These are phyloP conservation scores for Phytophthora crassamura DNA, from an alignment of 352 stramenopile species.

Conservation along the genomic window DNA sequence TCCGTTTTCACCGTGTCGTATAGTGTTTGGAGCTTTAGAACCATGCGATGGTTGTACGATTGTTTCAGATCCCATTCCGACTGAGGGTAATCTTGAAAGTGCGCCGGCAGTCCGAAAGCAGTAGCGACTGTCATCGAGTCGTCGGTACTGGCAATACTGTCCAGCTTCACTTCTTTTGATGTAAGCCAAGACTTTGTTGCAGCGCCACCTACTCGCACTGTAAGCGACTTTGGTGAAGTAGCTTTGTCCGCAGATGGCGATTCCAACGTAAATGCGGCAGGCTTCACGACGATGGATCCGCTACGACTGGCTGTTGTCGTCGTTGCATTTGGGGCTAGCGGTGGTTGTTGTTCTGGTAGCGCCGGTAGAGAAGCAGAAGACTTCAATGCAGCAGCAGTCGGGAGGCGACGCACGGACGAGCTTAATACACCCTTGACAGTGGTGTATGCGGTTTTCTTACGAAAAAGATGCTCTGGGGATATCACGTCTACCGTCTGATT, in stretches of 20 bases:
- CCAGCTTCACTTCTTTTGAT: conserved; percentile 34
- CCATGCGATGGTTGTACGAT: conserved; percentile 80
- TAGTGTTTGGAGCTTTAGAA: conserved; percentile 79
- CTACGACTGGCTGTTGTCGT: background rate
- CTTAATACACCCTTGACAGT: conserved; percentile 65
- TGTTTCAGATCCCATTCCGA: conserved; percentile 79
- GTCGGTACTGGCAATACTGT: conserved; percentile 30
- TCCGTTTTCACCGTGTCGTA: conserved; percentile 74
- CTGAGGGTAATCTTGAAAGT: conserved; percentile 84
- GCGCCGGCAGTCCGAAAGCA: conserved; percentile 67
- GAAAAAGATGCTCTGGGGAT: conserved; percentile 67
- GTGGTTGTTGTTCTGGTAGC: conserved; percentile 27
- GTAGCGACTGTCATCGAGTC: conserved; percentile 40
- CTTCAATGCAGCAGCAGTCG: conserved; percentile 37
- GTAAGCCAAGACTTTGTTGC: conserved; percentile 8
- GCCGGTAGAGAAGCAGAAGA: conserved; percentile 41
- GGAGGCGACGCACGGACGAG: conserved; percentile 60
- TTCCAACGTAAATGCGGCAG: background rate
- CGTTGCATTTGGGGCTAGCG: background rate
- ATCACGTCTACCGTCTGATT: conserved; percentile 65
- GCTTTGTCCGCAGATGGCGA: conserved; percentile 1
- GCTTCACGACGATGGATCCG: conserved; percentile 6
- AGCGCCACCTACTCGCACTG: background rate
- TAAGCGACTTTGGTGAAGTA: background rate
- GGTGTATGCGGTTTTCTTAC: conserved; percentile 69